Evolutionary conservation across 2,329 filamentous ascomycete species (phyloP).

Genomic region (Trichoderma sp.): DNA sequence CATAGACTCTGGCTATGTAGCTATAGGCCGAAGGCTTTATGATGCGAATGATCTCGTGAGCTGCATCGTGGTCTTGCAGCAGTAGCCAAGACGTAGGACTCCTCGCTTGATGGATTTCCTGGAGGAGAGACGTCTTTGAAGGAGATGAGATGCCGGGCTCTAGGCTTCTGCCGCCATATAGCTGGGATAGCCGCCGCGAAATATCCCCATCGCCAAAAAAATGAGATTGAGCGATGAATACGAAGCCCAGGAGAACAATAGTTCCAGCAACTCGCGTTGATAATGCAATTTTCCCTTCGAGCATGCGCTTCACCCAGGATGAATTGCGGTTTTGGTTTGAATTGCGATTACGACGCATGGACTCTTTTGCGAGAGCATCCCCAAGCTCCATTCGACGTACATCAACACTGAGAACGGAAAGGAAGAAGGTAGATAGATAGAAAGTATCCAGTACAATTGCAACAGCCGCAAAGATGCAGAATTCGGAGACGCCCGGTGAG

Average conservation of each 20-base stretch:
- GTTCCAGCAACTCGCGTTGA: constrained; percentile 76
- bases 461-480: constrained; percentile 74
- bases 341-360: constrained; percentile 44
- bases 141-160: constrained; percentile 35
- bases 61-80: constrained; percentile 77
- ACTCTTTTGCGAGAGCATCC: constrained; percentile 65
- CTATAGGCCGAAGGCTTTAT: constrained; percentile 71
- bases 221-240: constrained; percentile 75
- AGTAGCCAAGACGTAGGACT: constrained; percentile 76
- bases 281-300: constrained; percentile 64
- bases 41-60: constrained; percentile 73
- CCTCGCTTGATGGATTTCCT: constrained; percentile 70
- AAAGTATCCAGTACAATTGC: constrained; percentile 77
- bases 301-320: constrained; percentile 61
- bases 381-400: constrained; percentile 74
- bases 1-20: constrained; percentile 73
- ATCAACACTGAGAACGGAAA: constrained; percentile 77
- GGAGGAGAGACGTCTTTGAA: constrained; percentile 47
- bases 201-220: constrained; percentile 66
- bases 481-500: constrained; percentile 69
- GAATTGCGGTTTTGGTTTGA: constrained; percentile 32
- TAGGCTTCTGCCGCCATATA: constrained; percentile 29
- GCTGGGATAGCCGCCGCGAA: constrained; percentile 32
- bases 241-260: constrained; percentile 70
- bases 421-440: constrained; percentile 77